phyloP scores from a whole-genome alignment of 805 yeast genomes.

The Monosporozyma aerobia region DNA sequence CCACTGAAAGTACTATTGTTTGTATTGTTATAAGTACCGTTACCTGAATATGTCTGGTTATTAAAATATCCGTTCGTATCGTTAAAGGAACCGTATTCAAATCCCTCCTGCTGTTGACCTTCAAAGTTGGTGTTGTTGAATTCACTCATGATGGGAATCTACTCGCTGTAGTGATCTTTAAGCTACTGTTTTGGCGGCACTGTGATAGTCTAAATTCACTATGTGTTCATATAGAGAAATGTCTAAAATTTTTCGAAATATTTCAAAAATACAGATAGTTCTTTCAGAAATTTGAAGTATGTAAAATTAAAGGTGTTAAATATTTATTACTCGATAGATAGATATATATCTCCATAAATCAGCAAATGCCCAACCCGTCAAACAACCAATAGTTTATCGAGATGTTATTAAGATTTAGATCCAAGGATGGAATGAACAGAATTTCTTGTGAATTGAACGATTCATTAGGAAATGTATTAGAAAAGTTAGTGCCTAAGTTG shows the following conservation, averaged over 20 bases:
- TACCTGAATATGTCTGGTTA: constrained; percentile 5
- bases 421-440: constrained; percentile 77
- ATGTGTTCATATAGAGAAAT: neutral
- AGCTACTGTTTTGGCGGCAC: neutral
- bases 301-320: neutral
- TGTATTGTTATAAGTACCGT: constrained; percentile 3
- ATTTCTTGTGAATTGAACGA: constrained; percentile 40
- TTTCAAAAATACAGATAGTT: neutral
- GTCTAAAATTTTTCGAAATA: neutral
- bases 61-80: neutral
- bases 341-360: neutral
- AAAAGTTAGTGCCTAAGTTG: constrained; percentile 27
- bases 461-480: constrained; percentile 38
- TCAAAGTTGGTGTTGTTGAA: constrained; percentile 1
- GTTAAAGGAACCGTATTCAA: neutral
- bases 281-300: neutral
- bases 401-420: constrained; percentile 68
- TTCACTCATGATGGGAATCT: neutral
- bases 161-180: neutral
- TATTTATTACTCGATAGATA: neutral
- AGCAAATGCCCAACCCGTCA: neutral
- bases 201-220: neutral
- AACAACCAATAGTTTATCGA: neutral
- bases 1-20: constrained; percentile 5
- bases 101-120: neutral